phyloP scores from a whole-genome alignment of 176 grass and related monocot genomes.

The Raddia guianensis region DNA sequence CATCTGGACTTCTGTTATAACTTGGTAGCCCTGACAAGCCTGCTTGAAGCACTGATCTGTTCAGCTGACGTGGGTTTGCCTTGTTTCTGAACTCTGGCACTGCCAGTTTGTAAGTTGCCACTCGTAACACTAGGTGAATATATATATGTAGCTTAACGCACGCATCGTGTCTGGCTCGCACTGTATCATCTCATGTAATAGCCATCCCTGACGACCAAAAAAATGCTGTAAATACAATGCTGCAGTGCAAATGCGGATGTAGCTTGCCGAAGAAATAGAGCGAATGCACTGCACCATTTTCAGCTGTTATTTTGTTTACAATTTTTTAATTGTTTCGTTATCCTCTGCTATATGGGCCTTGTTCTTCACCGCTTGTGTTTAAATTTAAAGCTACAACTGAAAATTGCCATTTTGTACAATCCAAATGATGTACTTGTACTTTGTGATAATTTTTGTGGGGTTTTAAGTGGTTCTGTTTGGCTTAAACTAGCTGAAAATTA shows the following conservation, averaged over 20 bases:
- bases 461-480: too few relatives aligned
- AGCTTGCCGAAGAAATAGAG: slow-evolving; percentile 20
- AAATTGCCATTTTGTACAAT: too few relatives aligned
- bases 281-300: neutral
- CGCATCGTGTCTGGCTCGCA: neutral
- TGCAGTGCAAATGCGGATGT: neutral
- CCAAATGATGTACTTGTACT: too few relatives aligned
- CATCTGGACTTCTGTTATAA: slow-evolving; percentile 42
- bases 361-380: too few relatives aligned
- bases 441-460: too few relatives aligned
- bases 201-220: slow-evolving; percentile 4
- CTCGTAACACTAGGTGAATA: slow-evolving; percentile 45
- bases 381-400: too few relatives aligned
- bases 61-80: slow-evolving; percentile 7
- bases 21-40: slow-evolving; percentile 29
- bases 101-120: slow-evolving; percentile 21
- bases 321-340: neutral
- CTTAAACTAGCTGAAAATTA: too few relatives aligned
- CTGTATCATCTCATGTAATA: slow-evolving; percentile 34
- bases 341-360: too few relatives aligned
- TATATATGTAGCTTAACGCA: slow-evolving; percentile 38
- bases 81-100: slow-evolving; percentile 16
- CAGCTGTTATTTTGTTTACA: neutral
- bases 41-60: slow-evolving; percentile 5
- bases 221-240: slow-evolving; percentile 22